Base-by-base conservation (phyloP, 176 grass and related monocot species). In the Metroxylon sagu region DNA sequence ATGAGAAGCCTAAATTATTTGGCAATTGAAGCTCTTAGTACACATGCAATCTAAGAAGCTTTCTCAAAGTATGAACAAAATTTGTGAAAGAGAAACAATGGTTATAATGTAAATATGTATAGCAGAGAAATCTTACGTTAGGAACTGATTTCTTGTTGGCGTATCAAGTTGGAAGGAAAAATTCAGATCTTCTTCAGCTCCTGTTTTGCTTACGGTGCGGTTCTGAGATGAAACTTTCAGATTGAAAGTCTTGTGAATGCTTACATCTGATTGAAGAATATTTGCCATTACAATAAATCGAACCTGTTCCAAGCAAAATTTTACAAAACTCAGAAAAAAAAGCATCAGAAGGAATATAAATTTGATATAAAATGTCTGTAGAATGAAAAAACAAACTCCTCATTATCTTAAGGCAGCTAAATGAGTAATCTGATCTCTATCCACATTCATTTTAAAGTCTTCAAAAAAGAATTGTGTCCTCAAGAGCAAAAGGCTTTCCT, bases 221-320 rank as follows among this genome's bases (percentile, higher is more conserved):
- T 49, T 49, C 5, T 66, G 64, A 18, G 15, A 25, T 26, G 50
- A 27, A 28, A 7, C 26, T 53, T 26, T 19, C 14, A 53, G 49
- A 53, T 18, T 51, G 18, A 53, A 66, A n/a, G 52, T 14, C 64
- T 66, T 66, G 26, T 66, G 64, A 30, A 66, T 66, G 50, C 49
- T 26, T 66, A 53, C 3, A 30, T 66, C 64, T 53, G 64, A 66
- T 52, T 2, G 64, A 66, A 66, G 25, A 52, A 52, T 53, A 49
- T 66, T 25, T 52, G 6, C 25, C 50, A 52, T 14, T 18, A 67
- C n/a, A 10, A 67, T 6, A 53, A 67, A 67, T 25, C 26, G 50
- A 52, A 67, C 6, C 64, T 67, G 64, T 5, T 30, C 4, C 52
- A 10, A 53, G 5, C 29, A 35, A 64, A 56, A 56, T 19, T 10